Evolutionary conservation across 2,329 filamentous ascomycete species (phyloP).

Genomic region (Raffaelea ambrosiae): DNA sequence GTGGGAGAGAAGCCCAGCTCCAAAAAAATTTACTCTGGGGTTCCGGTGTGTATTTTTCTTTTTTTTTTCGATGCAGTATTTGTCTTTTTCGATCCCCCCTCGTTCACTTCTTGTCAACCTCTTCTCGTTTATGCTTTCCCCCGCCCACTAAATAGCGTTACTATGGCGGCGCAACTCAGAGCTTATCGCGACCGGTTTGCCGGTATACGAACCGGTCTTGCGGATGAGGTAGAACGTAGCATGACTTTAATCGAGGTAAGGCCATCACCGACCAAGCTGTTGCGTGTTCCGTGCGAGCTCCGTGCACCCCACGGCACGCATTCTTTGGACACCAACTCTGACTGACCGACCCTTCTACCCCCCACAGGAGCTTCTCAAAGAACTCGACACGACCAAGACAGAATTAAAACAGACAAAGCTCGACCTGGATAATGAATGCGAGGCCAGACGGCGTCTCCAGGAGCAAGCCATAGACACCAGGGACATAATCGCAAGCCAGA

Average conservation of each 20-base stretch:
- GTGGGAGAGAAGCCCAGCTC: no score
- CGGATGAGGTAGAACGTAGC: background rate
- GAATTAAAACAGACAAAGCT: background rate
- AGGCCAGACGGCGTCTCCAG: background rate
- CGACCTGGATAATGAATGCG: background rate
- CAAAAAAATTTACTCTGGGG: no score
- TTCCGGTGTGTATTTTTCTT: no score
- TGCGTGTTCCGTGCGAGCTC: background rate
- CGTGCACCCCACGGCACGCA: background rate
- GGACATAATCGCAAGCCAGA: background rate
- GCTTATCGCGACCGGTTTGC: background rate
- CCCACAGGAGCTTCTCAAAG: background rate
- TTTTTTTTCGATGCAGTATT: no score
- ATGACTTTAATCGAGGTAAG: background rate
- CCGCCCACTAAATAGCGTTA: background rate
- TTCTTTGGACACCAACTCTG: background rate
- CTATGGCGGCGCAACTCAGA: background rate
- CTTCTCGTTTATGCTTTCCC: no score
- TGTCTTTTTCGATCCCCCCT: no score
- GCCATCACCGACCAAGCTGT: background rate
- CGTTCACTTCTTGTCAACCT: no score
- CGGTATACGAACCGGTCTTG: background rate
- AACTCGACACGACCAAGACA: background rate
- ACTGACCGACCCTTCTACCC: background rate
- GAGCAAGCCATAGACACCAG: background rate